phyloP scores from a whole-genome alignment of 352 stramenopile genomes.

The Phytophthora agathidicida region DNA sequence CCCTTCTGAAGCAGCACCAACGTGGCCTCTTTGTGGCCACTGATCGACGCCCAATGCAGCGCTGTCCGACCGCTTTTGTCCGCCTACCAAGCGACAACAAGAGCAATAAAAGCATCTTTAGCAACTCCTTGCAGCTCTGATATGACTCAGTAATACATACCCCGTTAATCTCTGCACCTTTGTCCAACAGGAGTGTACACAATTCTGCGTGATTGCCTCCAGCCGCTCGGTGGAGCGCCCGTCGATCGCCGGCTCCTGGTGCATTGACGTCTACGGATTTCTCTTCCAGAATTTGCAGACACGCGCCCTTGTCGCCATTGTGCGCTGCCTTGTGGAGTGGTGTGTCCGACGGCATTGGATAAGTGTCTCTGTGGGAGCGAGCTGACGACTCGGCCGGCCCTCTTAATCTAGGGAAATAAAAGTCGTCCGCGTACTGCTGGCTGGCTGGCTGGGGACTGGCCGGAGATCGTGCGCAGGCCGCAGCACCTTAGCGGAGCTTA shows the following conservation, averaged over 20 bases:
- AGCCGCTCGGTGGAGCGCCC: conserved; percentile 86
- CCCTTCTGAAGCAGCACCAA: conserved; percentile 86
- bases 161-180: conserved; percentile 87
- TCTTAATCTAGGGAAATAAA: conserved; percentile 18
- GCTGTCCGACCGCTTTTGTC: conserved; percentile 94
- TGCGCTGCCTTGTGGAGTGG: conserved; percentile 91
- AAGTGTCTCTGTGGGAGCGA: not conserved
- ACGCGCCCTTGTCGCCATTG: conserved; percentile 90
- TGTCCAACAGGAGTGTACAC: conserved; percentile 86
- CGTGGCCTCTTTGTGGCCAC: conserved; percentile 91
- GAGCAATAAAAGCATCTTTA: conserved; percentile 13
- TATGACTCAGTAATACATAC: conserved; percentile 38
- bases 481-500: conserved; percentile 24
- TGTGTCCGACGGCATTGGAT: conserved; percentile 86
- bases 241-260: conserved; percentile 84
- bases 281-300: conserved; percentile 88
- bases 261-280: conserved; percentile 90
- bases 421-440: conserved; percentile 19
- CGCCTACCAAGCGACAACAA: conserved; percentile 46
- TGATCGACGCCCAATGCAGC: conserved; percentile 93
- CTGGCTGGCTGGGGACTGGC: conserved; percentile 17
- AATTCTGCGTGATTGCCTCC: conserved; percentile 90
- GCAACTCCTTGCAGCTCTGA: not conserved
- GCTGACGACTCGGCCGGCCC: conserved; percentile 4
- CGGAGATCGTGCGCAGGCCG: conserved; percentile 3